Conservation (phyloP, 2,329 filamentous ascomycete species). For the Eutypella sp. region DNA sequence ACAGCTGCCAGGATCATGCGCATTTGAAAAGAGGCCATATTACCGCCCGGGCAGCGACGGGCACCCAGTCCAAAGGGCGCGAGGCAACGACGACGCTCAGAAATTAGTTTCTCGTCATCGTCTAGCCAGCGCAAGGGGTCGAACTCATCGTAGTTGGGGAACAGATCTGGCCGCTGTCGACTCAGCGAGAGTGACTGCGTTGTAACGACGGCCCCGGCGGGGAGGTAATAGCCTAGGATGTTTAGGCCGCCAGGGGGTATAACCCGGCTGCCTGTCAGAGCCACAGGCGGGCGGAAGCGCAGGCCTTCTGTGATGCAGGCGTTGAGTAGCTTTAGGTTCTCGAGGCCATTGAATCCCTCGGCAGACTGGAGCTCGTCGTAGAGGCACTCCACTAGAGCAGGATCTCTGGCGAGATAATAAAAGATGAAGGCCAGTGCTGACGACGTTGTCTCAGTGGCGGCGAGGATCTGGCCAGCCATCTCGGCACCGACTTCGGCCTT, state of each 20-base stretch:
- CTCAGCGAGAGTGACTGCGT: conserved; percentile 15
- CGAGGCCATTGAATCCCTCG: conserved; percentile 1
- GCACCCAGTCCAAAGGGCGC: conserved; percentile 8
- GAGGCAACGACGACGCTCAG: conserved; percentile 7
- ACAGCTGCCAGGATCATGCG: conserved; percentile 9
- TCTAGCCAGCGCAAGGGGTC: conserved; percentile 12
- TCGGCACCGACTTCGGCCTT: conserved; percentile 12
- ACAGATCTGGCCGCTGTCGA: conserved; percentile 13
- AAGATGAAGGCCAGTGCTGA: conserved; percentile 14
- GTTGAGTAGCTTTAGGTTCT: conserved; percentile 8
- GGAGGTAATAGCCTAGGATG: conserved; percentile 11
- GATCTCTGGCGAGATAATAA: conserved; percentile 11
- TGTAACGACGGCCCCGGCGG: conserved; percentile 11
- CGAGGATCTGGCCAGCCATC: conserved; percentile 14
- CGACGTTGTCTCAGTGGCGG: conserved; percentile 14
- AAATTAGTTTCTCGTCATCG: not conserved
- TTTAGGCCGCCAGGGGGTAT: conserved; percentile 9
- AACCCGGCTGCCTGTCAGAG: conserved; percentile 13
- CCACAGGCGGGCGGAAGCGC: conserved; percentile 13
- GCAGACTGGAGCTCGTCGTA: conserved; percentile 7
- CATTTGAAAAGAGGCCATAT: conserved; percentile 14
- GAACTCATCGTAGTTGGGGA: conserved; percentile 12
- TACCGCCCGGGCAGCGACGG: conserved; percentile 10
- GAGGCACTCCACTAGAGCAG: conserved; percentile 4
- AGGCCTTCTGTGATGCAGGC: conserved; percentile 15